These are phyloP conservation scores for Anthoceros angustus DNA, from an alignment of 225 moss, liverwort and hornwort genomes.

Conservation along the genomic window DNA sequence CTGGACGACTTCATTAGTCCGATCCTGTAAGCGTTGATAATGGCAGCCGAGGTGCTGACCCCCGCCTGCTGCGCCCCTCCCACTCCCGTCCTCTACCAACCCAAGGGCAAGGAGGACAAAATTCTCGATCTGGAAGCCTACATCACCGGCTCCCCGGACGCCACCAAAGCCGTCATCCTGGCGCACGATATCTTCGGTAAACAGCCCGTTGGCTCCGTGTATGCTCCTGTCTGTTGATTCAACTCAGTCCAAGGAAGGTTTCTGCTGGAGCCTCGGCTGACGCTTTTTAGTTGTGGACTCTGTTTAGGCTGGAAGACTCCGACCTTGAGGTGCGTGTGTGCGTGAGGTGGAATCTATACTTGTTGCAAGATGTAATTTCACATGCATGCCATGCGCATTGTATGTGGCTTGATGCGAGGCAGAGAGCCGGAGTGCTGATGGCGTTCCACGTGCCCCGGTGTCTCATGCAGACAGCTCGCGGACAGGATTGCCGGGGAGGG, in stretches of 20 bases:
- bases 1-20: no score
- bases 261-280: not conserved
- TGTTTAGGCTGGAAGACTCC: not conserved
- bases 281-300: not conserved
- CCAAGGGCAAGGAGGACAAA: conserved; percentile 20
- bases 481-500: conserved; percentile 43
- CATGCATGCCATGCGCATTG: not conserved
- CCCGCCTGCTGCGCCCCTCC: conserved; percentile 51
- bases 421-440: not conserved
- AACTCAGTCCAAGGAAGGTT: not conserved
- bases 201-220: not conserved
- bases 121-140: conserved; percentile 28
- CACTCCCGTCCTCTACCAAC: conserved; percentile 19
- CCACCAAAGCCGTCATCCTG: conserved; percentile 35
- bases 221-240: not conserved
- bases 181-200: conserved; percentile 35
- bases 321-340: not conserved
- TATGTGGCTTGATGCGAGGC: not conserved
- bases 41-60: not conserved
- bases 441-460: not conserved
- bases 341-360: no score
- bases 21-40: no score
- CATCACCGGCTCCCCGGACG: conserved; percentile 19
- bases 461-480: conserved; percentile 34
- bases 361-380: no score